Evolutionary conservation across 805 yeast species (phyloP), one percentile per base, ranked within the genome.

Genomic region (Wickerhamomyces kurtzmanii): DNA sequence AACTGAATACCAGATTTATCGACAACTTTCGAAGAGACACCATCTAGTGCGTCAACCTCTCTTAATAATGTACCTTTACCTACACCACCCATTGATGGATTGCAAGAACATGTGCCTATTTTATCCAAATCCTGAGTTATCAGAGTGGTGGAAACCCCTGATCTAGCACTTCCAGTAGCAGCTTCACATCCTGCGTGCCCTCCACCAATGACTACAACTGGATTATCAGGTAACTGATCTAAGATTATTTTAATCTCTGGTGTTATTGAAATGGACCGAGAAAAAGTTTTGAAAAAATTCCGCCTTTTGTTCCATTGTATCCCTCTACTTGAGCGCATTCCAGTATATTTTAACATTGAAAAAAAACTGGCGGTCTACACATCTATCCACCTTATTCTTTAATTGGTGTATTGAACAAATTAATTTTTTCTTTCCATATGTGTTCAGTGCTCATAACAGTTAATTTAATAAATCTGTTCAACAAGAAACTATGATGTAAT

Each of bases 161-260:
- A 48, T 36, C 99, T 63, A 1, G 97, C 94, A 1, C 95, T 65
- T 1, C 89, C 97, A 0, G 96, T 66, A 3, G 95, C 91, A 0
- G 99, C 98, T 53, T 91, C 99, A 41, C 94, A 78, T 9, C 99
- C 99, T 20, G 98, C 98, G 59, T 91, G 99, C 0, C 99, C 99
- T 9, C 94, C 99, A 5, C 99, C 99, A 13, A 91, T 73, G 5
- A 91, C 89, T 2, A 89, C 67, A 1, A 86, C 96, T 0, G 86
- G 89, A 26, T 56, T 60, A 9, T 42, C 34, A 2, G 53, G 52
- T 13, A 57, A 45, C 6, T 32, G 30, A 4, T 41, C 34, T 11
- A 68, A 45, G 14, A 47, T 48, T 4, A 28, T 24, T 21, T 43
- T 38, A 10, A 65, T n/a, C n/a, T n/a, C n/a, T n/a, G n/a, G n/a